These are phyloP conservation scores for Mortierella sp. DNA, from an alignment of 371 early-diverging fungal genomes.

Conservation along the genomic window DNA sequence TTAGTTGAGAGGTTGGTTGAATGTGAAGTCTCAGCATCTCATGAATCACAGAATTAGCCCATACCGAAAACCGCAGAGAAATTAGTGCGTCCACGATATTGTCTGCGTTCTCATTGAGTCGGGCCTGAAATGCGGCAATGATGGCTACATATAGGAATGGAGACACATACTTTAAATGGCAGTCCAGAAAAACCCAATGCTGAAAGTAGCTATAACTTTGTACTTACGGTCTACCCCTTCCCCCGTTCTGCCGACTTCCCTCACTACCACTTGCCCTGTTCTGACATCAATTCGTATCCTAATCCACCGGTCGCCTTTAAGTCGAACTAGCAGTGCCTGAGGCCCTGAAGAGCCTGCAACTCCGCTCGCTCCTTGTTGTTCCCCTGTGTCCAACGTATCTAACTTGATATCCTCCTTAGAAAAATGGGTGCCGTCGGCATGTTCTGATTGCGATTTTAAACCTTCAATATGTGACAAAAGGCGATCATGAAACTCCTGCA, in stretches of 20 bases:
- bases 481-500: conserved; percentile 61
- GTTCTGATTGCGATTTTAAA: conserved; percentile 20
- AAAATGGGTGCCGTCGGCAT: conserved; percentile 23
- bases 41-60: background rate
- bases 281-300: conserved; percentile 67
- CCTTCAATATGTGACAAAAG: conserved; percentile 47
- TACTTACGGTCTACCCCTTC: conserved; percentile 68
- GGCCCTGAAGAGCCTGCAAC: conserved; percentile 21
- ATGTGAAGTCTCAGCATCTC: too few species aligned
- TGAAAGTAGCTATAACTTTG: background rate
- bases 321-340: conserved; percentile 61
- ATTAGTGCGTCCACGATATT: conserved; percentile 48
- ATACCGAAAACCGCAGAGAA: conserved; percentile 49
- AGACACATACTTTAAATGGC: too few species aligned
- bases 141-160: conserved; percentile 15
- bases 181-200: too few species aligned
- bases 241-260: conserved; percentile 62
- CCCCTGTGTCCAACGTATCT: conserved; percentile 26
- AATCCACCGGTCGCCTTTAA: conserved; percentile 67
- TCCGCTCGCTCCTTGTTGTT: conserved; percentile 11
- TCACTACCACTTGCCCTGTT: conserved; percentile 66
- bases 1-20: too few species aligned
- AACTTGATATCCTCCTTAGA: conserved; percentile 39
- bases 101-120: conserved; percentile 47
- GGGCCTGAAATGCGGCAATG: conserved; percentile 39